These are phyloP conservation scores for Lodderomyces pseudojiufengensis DNA, from an alignment of 1,139 yeast species.

Conservation along the genomic window DNA sequence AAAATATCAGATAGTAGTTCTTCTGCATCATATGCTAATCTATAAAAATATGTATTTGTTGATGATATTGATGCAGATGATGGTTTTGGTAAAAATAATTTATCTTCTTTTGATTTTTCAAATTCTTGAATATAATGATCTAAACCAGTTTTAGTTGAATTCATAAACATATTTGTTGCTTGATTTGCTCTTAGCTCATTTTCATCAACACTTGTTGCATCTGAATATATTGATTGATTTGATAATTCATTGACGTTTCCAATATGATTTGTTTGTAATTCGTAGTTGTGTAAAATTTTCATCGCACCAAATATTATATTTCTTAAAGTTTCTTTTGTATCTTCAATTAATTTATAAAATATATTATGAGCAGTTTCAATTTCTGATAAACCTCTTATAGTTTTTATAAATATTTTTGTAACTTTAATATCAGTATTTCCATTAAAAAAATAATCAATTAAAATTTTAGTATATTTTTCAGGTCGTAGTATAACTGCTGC, in stretches of 20 bases:
- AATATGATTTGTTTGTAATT: constrained; percentile 12
- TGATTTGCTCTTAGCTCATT: constrained; percentile 6
- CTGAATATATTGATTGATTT: constrained; percentile 10
- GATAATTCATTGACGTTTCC: constrained; percentile 7
- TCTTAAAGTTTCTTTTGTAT: constrained; percentile 24
- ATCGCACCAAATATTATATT: constrained; percentile 29
- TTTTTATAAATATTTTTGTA: constrained; percentile 33
- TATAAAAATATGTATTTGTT: constrained; percentile 8
- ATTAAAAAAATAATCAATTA: constrained; percentile 23
- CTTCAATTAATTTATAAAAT: constrained; percentile 23
- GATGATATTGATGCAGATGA: constrained; percentile 3
- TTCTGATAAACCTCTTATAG: constrained; percentile 36
- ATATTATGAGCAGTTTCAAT: constrained; percentile 22
- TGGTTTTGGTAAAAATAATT: neutral
- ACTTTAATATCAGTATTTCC: constrained; percentile 28
- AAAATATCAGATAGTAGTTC: constrained; percentile 36
- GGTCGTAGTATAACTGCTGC: constrained; percentile 43
- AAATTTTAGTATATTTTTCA: constrained; percentile 26
- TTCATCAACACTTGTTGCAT: constrained; percentile 9
- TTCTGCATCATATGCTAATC: constrained; percentile 22
- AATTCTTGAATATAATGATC: constrained; percentile 14
- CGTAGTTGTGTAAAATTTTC: constrained; percentile 26
- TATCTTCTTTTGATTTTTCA: constrained; percentile 2
- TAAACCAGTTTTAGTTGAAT: constrained; percentile 9
- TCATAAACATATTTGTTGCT: constrained; percentile 7